Percentiles rank a stretch among this genome's conserved stretches.
phyloP scores from a whole-genome alignment of 306 rosid genomes.

The Medicago lupulina region DNA sequence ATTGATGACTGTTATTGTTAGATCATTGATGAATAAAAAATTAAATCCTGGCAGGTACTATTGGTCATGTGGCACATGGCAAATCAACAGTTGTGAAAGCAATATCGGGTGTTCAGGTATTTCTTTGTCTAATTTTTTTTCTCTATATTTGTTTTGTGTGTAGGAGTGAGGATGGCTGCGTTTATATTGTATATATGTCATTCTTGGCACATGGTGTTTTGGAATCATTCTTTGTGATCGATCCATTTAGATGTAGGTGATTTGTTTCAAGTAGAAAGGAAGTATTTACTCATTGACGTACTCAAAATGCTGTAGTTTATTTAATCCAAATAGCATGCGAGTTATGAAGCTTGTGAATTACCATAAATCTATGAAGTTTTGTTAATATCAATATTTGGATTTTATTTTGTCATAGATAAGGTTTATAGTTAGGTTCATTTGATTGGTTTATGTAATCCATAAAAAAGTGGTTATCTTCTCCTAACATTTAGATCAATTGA shows the following conservation, averaged over 20 bases:
- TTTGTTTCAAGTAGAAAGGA: slow-evolving; percentile 6
- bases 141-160: neutral
- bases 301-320: neutral
- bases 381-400: slow-evolving; percentile 19
- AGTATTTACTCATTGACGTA: slow-evolving; percentile 3
- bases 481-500: slow-evolving; percentile 3
- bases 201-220: slow-evolving; percentile 5
- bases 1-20: slow-evolving; percentile 34
- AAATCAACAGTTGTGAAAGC: slow-evolving; percentile 97
- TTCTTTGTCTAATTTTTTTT: slow-evolving; percentile 19
- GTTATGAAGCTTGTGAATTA: slow-evolving; percentile 2
- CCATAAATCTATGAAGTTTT: slow-evolving; percentile 5
- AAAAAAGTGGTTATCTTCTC: slow-evolving; percentile 12
- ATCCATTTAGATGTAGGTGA: neutral
- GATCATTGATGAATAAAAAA: slow-evolving; percentile 27
- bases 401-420: slow-evolving; percentile 8
- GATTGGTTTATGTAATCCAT: slow-evolving; percentile 18
- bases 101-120: slow-evolving; percentile 96
- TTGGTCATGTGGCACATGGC: slow-evolving; percentile 99
- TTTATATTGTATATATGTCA: neutral
- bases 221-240: neutral
- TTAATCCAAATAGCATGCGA: neutral
- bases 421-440: neutral
- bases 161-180: slow-evolving; percentile 1
- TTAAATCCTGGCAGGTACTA: slow-evolving; percentile 68